Percentiles rank a stretch among this genome's conserved stretches.
Conservation (phyloP, 371 early-diverging fungal species). For the Mucor irregularis region DNA sequence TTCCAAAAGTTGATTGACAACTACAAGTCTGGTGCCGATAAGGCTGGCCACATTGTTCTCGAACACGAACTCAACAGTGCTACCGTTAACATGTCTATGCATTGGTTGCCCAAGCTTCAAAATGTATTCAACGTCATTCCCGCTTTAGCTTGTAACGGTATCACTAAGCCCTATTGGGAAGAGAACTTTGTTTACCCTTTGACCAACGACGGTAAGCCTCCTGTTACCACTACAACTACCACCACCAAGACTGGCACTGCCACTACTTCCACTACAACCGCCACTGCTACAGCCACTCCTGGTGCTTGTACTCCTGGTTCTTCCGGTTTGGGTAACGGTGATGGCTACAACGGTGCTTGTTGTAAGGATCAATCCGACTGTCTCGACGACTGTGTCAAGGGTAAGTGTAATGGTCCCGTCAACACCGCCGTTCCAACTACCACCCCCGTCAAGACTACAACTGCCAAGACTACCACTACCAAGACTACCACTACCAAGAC, state of each 20-base stretch:
- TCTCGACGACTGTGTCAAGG: constrained; percentile 8
- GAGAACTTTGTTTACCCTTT: constrained; percentile 19
- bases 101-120: constrained; percentile 47
- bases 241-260: neutral
- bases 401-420: constrained; percentile 17
- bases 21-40: constrained; percentile 36
- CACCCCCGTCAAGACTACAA: neutral
- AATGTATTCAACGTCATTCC: constrained; percentile 43
- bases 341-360: constrained; percentile 15
- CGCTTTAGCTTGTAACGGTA: constrained; percentile 47
- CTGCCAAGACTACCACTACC: constrained; percentile 2
- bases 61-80: constrained; percentile 54
- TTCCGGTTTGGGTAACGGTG: constrained; percentile 9
- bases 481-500: constrained; percentile 2
- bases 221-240: neutral
- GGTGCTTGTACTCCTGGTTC: constrained; percentile 4
- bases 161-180: constrained; percentile 55
- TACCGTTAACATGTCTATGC: constrained; percentile 49
- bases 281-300: neutral
- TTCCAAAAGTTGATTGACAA: constrained; percentile 42
- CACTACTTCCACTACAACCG: neutral
- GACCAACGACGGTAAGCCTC: neutral
- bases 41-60: constrained; percentile 50
- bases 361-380: constrained; percentile 18
- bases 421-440: no score